These are phyloP conservation scores for Myxozyma nipponensis DNA, from an alignment of 805 yeast species.

Conservation along the genomic window DNA sequence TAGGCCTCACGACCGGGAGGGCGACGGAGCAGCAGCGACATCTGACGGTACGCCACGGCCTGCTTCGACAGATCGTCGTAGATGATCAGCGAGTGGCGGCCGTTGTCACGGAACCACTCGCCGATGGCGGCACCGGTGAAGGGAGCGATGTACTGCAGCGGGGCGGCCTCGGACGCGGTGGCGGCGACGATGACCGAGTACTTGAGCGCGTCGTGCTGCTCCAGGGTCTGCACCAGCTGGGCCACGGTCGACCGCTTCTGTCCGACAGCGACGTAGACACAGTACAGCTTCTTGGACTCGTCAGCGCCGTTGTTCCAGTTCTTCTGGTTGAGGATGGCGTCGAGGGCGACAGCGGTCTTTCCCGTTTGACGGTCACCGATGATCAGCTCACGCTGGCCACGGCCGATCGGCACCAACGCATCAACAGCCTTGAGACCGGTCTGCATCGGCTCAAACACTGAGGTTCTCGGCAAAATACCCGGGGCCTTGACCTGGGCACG, in stretches of 20 bases:
- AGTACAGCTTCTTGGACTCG: conserved; percentile 97
- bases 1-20: conserved; percentile 97
- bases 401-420: conserved; percentile 98
- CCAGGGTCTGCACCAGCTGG: conserved; percentile 98
- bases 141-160: conserved; percentile 99
- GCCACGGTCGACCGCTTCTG: conserved; percentile 99
- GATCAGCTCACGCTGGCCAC: conserved; percentile 99
- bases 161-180: conserved; percentile 99
- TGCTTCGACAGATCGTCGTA: conserved; percentile 98
- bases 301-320: conserved; percentile 95
- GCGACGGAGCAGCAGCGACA: conserved; percentile 94
- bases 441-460: conserved; percentile 99
- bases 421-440: conserved; percentile 99
- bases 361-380: conserved; percentile 99
- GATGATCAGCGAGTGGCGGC: conserved; percentile 93
- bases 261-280: conserved; percentile 99
- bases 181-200: conserved; percentile 98
- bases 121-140: conserved; percentile 99
- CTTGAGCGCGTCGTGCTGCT: conserved; percentile 96
- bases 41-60: conserved; percentile 99
- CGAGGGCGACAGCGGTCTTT: conserved; percentile 98
- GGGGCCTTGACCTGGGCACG: conserved; percentile 99
- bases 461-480: conserved; percentile 99
- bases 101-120: conserved; percentile 99
- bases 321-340: conserved; percentile 98